Evolutionary conservation across 495 filamentous ascomycete genomes (phyloP), one percentile per base, ranked within the genome.

Genomic region (Daldinia caldariorum): DNA sequence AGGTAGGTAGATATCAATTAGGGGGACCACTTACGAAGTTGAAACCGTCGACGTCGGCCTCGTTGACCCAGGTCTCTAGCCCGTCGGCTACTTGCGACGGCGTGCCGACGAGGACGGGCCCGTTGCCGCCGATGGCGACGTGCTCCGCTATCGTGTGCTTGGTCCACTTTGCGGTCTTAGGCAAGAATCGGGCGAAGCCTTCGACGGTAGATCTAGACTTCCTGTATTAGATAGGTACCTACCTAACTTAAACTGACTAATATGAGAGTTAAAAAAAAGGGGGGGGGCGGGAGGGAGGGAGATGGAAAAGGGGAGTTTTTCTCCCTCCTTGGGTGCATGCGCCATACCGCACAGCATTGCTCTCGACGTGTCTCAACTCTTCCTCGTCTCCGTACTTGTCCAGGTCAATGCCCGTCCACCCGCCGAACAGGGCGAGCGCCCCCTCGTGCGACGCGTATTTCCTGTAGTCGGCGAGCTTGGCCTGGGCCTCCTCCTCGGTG

Each of bases 381-480:
- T 88, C 82, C 9, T 88, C 84, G 20, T 88, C 86, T 0, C 76
- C 77, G 67, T 88, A 88, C 56, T 76, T 62, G 22, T 75, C 67
- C 4, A 88, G 77, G 73, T 89, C 87, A 16, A 88, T 82, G 2
- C 86, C 87, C 6, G 86, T 87, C 86, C 87, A 89, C n/a, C 86
- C 87, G 6, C 86, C 86, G 70, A 88, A 90, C 43, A 89, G 71
- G 6, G 86, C 85, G 31, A 87, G 73, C 3, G 83, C 87, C 2
- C 87, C 88, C 70, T 89, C 87, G n/a, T 74, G 77, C 49, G 85
- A 85, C 12, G 83, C 86, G 71, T 88, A 88, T 43, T 80, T 73
- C 7, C 81, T 53, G 50, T 81, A 83, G 20, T 86, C 84, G 0
- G 74, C 76, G n/a, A 82, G 74, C 70, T 88, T 88, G 0, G 74